phyloP scores from a whole-genome alignment of 2,329 filamentous ascomycete genomes.

The Diaporthe sp. region DNA sequence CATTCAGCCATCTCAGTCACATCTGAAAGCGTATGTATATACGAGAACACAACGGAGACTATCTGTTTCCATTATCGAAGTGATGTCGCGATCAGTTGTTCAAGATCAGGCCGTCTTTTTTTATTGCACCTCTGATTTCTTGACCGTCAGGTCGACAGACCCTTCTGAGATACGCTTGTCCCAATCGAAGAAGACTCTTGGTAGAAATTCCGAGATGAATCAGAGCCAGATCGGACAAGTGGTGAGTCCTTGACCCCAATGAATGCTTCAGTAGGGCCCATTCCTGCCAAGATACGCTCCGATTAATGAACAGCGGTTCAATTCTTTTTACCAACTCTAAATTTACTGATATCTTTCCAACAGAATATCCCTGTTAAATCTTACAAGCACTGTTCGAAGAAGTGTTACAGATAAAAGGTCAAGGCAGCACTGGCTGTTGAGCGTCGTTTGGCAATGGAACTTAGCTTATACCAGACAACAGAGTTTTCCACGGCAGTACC shows the following conservation, averaged over 20 bases:
- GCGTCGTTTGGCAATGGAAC: not conserved
- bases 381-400: not conserved
- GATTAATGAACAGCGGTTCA: not conserved
- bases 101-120: not conserved
- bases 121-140: not conserved
- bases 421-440: not conserved
- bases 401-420: not conserved
- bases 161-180: not conserved
- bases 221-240: rapidly evolving
- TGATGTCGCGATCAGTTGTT: not conserved
- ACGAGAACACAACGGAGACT: not conserved
- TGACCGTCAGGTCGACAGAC: not conserved
- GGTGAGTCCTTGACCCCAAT: not conserved
- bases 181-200: not conserved
- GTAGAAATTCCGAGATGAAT: rapidly evolving
- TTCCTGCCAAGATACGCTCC: not conserved
- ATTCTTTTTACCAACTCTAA: not conserved
- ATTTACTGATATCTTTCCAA: not conserved
- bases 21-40: not conserved
- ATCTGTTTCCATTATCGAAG: not conserved
- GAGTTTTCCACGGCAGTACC: not conserved
- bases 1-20: not conserved
- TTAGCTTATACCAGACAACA: not conserved
- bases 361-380: not conserved
- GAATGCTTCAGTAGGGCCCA: not conserved